Base-by-base conservation (phyloP, 208 protist genomes). In the Leishmania arabica region DNA sequence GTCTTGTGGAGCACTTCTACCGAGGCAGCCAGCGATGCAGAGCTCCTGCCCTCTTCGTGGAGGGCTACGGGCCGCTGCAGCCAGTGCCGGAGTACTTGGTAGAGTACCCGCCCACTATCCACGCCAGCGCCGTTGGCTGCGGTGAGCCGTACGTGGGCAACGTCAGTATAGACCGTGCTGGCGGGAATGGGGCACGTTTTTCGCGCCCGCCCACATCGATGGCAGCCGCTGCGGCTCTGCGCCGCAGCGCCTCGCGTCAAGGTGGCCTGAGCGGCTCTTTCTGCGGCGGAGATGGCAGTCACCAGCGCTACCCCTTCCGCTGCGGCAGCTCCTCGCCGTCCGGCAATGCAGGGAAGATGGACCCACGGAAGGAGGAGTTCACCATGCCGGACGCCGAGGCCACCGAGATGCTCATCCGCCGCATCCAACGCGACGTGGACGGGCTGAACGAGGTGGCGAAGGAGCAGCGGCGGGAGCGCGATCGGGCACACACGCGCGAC, bases 371-470 rank as follows among this genome's bases (percentile, higher is more conserved):
- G 62, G 82, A 84, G 71, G 86, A 83, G 60, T 95, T 95, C 75
- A 80, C 87, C 47, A 97, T 97, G 93, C 93, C 93, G 51, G 84
- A 81, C 75, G 76, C 84, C 34, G 87, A 87, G 71, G 93, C 95
- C 77, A 93, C 92, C 0, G 86, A 78, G 11, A 76, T 78, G 27
- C 86, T 92, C 31, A 95, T 97, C 77, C 88, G 89, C 5, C 88
- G 85, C 80, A 95, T 97, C 37, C 93, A 97, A 83, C 86, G 92
- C 62, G 92, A 97, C 60, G 89, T 97, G 42, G 78, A 93, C 7
- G 93, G 91, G 1, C 89, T 97, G 51, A 97, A 97, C 80, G 91
- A 90, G n/a, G 91, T 95, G 54, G 90, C 93, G 4, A 83, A 87
- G 82, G 89, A 97, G 85, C 92, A 95, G 83, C 73, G 87, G 53